phyloP scores from a whole-genome alignment of 2,329 filamentous ascomycete genomes.

The Trichoderma sp. region DNA sequence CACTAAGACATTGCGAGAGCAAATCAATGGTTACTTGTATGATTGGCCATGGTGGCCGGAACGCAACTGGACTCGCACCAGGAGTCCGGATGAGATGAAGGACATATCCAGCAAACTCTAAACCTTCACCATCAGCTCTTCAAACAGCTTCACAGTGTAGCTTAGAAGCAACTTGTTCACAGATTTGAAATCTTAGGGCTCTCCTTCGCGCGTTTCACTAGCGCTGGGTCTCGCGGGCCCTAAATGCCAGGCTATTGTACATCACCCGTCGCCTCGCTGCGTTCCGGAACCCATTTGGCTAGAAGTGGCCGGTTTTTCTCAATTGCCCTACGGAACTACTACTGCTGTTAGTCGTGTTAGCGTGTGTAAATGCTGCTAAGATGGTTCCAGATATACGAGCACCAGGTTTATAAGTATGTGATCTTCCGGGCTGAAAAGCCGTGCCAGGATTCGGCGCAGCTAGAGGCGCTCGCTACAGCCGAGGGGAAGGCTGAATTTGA shows the following conservation, averaged over 20 bases:
- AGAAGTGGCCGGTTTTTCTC: background rate
- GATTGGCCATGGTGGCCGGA: background rate
- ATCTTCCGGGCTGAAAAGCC: background rate
- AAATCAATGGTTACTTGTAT: background rate
- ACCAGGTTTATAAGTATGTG: background rate
- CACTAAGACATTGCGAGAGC: background rate
- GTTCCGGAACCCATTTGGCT: background rate
- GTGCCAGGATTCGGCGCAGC: background rate
- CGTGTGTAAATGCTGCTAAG: background rate
- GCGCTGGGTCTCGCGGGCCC: conserved; percentile 10
- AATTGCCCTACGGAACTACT: background rate
- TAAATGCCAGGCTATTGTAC: conserved; percentile 17
- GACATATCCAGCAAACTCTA: background rate
- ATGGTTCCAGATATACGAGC: background rate
- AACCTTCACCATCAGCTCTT: background rate
- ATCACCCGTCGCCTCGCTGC: conserved; percentile 16
- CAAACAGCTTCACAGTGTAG: background rate
- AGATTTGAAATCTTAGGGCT: background rate
- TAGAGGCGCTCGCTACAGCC: background rate
- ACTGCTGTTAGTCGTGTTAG: background rate
- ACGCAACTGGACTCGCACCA: background rate
- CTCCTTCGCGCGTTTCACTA: conserved; percentile 3
- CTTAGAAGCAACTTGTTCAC: background rate
- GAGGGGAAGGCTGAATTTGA: background rate
- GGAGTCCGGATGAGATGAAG: background rate